phyloP scores from a whole-genome alignment of 1,284 basidiomycete genomes.

The Cutaneotrichosporon sp. region DNA sequence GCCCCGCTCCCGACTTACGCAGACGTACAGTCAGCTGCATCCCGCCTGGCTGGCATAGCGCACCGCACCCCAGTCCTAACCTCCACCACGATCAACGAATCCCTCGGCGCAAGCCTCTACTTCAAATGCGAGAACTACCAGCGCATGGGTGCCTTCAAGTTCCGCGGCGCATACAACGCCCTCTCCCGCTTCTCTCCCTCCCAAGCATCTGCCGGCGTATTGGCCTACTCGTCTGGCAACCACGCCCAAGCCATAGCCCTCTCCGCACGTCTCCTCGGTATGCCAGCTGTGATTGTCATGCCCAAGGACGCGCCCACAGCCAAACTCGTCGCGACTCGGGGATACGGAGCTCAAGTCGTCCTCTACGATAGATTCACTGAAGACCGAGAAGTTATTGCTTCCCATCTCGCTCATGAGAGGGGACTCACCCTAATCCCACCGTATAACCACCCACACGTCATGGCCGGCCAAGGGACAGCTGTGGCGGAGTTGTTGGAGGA shows the following conservation, averaged over 20 bases:
- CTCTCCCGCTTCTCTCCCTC: constrained; percentile 86
- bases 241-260: constrained; percentile 98
- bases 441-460: constrained; percentile 94
- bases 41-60: constrained; percentile 15
- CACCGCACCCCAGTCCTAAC: constrained; percentile 17
- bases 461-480: constrained; percentile 94
- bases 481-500: constrained; percentile 93
- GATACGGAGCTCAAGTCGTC: constrained; percentile 90
- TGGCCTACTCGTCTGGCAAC: constrained; percentile 97
- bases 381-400: constrained; percentile 91
- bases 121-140: constrained; percentile 97
- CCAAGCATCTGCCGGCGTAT: constrained; percentile 92
- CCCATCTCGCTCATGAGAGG: constrained; percentile 72
- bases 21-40: constrained; percentile 13
- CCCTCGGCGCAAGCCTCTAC: constrained; percentile 84
- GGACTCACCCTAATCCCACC: constrained; percentile 90
- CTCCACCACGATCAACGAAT: constrained; percentile 48
- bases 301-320: constrained; percentile 90
- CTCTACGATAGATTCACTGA: constrained; percentile 92
- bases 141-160: constrained; percentile 98
- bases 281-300: constrained; percentile 99
- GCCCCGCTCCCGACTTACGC: constrained; percentile 15
- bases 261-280: constrained; percentile 77
- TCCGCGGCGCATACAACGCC: constrained; percentile 98
- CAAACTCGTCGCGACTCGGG: constrained; percentile 89